phyloP scores from a whole-genome alignment of 768 basidiomycete genomes.

The Boletellus ananiceps region DNA sequence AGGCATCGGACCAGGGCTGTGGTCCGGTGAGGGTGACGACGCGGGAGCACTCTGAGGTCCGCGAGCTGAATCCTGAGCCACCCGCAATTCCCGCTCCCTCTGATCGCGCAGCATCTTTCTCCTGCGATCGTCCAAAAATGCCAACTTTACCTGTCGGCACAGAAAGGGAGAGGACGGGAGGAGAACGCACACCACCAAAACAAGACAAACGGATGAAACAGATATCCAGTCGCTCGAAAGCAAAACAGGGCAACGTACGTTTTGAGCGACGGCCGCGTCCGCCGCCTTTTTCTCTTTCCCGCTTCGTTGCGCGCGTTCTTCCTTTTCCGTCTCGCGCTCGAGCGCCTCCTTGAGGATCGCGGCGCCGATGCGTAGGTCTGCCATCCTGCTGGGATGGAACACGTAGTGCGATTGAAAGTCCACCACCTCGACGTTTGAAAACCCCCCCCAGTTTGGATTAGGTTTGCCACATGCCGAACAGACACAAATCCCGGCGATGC shows the following conservation, averaged over 20 bases:
- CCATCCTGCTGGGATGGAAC: conserved; percentile 49
- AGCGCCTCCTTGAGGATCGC: conserved; percentile 62
- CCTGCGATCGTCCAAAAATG: conserved; percentile 75
- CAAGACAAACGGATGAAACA: no score
- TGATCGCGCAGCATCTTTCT: conserved; percentile 50
- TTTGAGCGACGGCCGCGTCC: conserved; percentile 48
- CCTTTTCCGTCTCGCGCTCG: conserved; percentile 44
- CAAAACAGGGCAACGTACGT: conserved; percentile 34
- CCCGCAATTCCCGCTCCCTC: conserved; percentile 51
- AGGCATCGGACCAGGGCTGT: conserved; percentile 17
- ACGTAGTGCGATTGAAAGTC: conserved; percentile 72
- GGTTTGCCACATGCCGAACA: no score
- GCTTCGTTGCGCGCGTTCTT: conserved; percentile 43
- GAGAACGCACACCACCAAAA: no score
- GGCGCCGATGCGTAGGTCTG: conserved; percentile 58
- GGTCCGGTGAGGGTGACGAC: not conserved
- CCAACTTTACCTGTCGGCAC: conserved; percentile 59
- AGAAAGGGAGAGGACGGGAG: not conserved
- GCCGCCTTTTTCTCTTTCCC: conserved; percentile 59
- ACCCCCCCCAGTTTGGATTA: no score
- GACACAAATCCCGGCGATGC: not conserved
- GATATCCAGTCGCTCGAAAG: no score
- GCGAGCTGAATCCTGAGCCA: conserved; percentile 33
- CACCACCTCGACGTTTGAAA: no score
- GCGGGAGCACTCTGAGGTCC: not conserved